Evolutionary conservation across 1,284 basidiomycete genomes (phyloP).

Genomic region (Xerocomus nothofagi): DNA sequence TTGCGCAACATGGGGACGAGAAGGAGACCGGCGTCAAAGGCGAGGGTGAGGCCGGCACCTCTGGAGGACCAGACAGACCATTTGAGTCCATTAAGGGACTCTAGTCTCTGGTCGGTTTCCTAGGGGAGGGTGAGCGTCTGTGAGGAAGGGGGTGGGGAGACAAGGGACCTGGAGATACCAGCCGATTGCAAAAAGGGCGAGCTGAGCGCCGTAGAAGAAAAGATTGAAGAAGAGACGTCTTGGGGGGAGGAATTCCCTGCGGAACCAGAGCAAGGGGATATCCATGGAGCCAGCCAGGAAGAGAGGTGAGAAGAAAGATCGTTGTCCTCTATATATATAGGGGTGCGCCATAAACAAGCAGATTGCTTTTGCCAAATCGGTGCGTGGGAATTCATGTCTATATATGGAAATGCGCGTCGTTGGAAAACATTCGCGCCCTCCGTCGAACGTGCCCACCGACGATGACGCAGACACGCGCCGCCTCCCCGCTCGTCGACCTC

Average conservation of each 20-base stretch:
- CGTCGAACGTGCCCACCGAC: neutral
- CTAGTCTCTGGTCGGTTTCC: slow-evolving; percentile 61
- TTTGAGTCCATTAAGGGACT: slow-evolving; percentile 71
- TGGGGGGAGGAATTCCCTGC: slow-evolving; percentile 61
- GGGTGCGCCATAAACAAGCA: neutral
- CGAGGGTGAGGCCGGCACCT: slow-evolving; percentile 84
- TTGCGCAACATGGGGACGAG: slow-evolving; percentile 86
- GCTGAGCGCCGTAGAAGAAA: slow-evolving; percentile 73
- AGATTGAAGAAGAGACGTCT: slow-evolving; percentile 71
- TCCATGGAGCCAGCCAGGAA: slow-evolving; percentile 48
- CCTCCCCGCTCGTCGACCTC: slow-evolving; percentile 52
- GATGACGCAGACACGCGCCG: slow-evolving; percentile 32
- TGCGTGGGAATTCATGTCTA: neutral
- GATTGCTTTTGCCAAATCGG: neutral
- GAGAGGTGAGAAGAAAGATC: no score
- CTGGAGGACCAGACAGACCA: slow-evolving; percentile 86
- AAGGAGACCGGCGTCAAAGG: slow-evolving; percentile 79
- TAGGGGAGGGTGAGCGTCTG: slow-evolving; percentile 32
- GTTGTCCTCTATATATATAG: no score
- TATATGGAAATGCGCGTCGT: neutral
- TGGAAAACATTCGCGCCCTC: neutral
- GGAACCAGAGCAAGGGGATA: slow-evolving; percentile 69
- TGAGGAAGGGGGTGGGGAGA: neutral
- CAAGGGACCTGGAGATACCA: slow-evolving; percentile 72
- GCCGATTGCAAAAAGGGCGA: slow-evolving; percentile 72